Base-by-base conservation (phyloP, 768 basidiomycete species). In the Tylopilus cervinicoccineus region DNA sequence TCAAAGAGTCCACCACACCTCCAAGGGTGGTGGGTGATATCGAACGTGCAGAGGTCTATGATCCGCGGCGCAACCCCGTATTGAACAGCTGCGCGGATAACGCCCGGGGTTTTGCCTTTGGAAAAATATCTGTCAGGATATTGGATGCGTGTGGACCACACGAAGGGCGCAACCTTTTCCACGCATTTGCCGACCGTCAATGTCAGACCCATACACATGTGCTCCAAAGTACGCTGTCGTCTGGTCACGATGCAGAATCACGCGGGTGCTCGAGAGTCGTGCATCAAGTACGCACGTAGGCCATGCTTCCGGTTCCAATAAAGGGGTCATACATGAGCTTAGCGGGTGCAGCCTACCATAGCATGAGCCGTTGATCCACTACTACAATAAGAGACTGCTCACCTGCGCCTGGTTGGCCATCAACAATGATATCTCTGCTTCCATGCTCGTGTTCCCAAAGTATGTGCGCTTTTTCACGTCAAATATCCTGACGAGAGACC, bases 401-500 rank as follows among this genome's bases (percentile, higher is more conserved):
- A 88, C 93, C 68, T 95, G 70, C 0, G 93, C 84, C 66, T 99
- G 96, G 58, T 95, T 95, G 9, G 94, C 92, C 94, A 98, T 98
- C 23, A 98, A 68, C 38, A 99, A 72, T 2, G 93, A 94, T 40
- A 97, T 85, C 65, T 97, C 93, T 0, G 95, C 83, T 57, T 96
- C 94, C 96, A 99, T 99, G 58, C 89, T 90, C 0, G 96, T 99
- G 56, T 94, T 99, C 4, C 96, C 96, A 65, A 83, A 97, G 61
- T 88, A 98, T 13, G 72, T 71, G 9, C 96, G 78, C 57, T 91
- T 90, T 67, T 96, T 98, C 41, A 99, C 86, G 51, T 90, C 85
- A 51, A 91, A 95, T 45, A 70, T 77, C 40, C 71, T 66, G 40
- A 92, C 75, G 28, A 94, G 72, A 3, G 72, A 61, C 6, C 95